These are phyloP conservation scores for Vigna nakashimae DNA, from an alignment of 306 rosid genomes.

Conservation along the genomic window DNA sequence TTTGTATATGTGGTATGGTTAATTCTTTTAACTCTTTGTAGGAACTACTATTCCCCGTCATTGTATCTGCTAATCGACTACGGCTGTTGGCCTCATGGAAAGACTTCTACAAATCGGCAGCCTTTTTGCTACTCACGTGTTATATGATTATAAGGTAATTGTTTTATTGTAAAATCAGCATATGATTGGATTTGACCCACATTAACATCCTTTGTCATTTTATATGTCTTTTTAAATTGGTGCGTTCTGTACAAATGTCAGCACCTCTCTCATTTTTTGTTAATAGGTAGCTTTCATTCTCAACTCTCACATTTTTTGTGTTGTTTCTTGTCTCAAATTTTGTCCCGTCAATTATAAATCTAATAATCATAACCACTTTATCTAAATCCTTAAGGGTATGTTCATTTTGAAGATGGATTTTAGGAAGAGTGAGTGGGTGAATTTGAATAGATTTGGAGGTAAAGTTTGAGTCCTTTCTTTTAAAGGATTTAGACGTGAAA, in stretches of 20 bases:
- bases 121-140: slow-evolving; percentile 70
- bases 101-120: slow-evolving; percentile 66
- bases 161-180: slow-evolving; percentile 37
- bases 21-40: slow-evolving; percentile 54
- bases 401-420: too few relatives aligned
- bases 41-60: slow-evolving; percentile 82
- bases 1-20: slow-evolving; percentile 31
- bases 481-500: too few relatives aligned
- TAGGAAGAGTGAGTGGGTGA: too few relatives aligned
- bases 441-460: too few relatives aligned
- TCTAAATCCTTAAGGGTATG: neutral
- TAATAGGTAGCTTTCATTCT: slow-evolving; percentile 11
- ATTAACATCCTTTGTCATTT: neutral
- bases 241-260: slow-evolving; percentile 15
- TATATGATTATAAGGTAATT: slow-evolving; percentile 73
- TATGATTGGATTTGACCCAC: slow-evolving; percentile 25
- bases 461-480: too few relatives aligned
- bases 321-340: slow-evolving; percentile 12
- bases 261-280: slow-evolving; percentile 27
- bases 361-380: slow-evolving; percentile 13
- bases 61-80: slow-evolving; percentile 56
- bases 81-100: slow-evolving; percentile 78
- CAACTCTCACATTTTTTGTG: slow-evolving; percentile 25
- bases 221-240: slow-evolving; percentile 12
- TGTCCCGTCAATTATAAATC: slow-evolving; percentile 22